Evolutionary conservation across 371 early-diverging fungal genomes (phyloP).

Genomic region (Actinomucor elegans): DNA sequence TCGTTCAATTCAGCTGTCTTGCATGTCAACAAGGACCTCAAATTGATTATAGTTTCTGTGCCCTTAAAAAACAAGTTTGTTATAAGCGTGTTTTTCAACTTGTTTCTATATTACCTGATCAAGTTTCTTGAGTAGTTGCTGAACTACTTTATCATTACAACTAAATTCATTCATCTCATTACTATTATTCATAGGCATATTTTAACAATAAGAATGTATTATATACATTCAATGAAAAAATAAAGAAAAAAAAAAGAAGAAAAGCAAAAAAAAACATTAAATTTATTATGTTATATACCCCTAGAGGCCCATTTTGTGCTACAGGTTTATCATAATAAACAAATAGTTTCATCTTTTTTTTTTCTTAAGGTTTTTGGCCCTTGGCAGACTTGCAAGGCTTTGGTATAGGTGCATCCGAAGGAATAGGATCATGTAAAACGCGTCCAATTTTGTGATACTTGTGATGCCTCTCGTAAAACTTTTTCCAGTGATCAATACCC

Average conservation of each 20-base stretch:
- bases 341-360: background rate
- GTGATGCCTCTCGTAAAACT: conserved; percentile 83
- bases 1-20: conserved; percentile 33
- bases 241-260: conserved; percentile 1
- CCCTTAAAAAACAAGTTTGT: conserved; percentile 16
- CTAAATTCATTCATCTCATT: background rate
- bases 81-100: background rate
- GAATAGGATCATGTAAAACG: conserved; percentile 79
- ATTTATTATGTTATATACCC: background rate
- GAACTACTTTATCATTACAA: conserved; percentile 15
- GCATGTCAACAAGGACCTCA: conserved; percentile 23
- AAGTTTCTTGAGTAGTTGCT: conserved; percentile 24
- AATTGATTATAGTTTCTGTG: conserved; percentile 26
- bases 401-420: conserved; percentile 80
- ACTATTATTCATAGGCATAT: background rate
- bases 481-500: conserved; percentile 81
- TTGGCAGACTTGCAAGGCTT: conserved; percentile 40
- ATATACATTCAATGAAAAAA: background rate
- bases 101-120: conserved; percentile 16
- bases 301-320: background rate
- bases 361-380: conserved; percentile 35
- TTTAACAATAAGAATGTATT: background rate
- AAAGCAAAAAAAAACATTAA: background rate
- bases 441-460: conserved; percentile 85
- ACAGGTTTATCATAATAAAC: background rate